phyloP scores from a whole-genome alignment of 1,139 yeast species.

The Saccharomyces hybrid region DNA sequence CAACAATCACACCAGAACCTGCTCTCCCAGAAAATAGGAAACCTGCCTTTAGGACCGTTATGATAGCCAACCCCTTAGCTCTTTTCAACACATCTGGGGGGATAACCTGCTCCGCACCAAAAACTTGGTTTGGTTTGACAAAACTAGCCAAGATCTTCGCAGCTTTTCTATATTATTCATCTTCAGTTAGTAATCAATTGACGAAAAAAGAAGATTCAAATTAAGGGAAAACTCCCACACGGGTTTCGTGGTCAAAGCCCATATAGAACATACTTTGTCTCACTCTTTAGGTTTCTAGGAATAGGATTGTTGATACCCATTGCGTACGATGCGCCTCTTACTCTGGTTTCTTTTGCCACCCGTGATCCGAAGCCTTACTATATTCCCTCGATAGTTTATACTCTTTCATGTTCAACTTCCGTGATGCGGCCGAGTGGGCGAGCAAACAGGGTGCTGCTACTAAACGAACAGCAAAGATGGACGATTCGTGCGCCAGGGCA shows the following conservation, averaged over 20 bases:
- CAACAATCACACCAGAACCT: constrained; percentile 93
- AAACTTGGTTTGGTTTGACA: constrained; percentile 89
- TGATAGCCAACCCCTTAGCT: constrained; percentile 87
- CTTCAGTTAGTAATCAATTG: neutral
- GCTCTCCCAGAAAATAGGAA: constrained; percentile 94
- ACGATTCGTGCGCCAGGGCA: neutral
- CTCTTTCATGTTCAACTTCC: neutral
- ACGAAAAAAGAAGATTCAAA: constrained; percentile 5
- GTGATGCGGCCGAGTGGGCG: neutral
- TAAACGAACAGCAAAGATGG: neutral
- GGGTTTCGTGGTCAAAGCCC: neutral
- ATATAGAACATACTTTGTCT: constrained; percentile 58
- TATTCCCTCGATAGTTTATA: neutral
- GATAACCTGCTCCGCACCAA: constrained; percentile 82
- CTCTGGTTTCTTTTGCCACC: neutral
- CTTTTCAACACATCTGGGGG: constrained; percentile 83
- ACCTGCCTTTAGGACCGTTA: constrained; percentile 93
- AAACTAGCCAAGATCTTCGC: constrained; percentile 87
- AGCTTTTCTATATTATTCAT: constrained; percentile 53
- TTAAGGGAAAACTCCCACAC: neutral
- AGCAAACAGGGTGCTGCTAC: neutral
- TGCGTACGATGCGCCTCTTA: constrained; percentile 1
- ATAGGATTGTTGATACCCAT: constrained; percentile 91
- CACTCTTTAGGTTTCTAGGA: constrained; percentile 83
- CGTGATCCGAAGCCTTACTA: neutral